Base-by-base conservation (phyloP, 1,284 basidiomycete species). In the Ceratobasidium sp. region DNA sequence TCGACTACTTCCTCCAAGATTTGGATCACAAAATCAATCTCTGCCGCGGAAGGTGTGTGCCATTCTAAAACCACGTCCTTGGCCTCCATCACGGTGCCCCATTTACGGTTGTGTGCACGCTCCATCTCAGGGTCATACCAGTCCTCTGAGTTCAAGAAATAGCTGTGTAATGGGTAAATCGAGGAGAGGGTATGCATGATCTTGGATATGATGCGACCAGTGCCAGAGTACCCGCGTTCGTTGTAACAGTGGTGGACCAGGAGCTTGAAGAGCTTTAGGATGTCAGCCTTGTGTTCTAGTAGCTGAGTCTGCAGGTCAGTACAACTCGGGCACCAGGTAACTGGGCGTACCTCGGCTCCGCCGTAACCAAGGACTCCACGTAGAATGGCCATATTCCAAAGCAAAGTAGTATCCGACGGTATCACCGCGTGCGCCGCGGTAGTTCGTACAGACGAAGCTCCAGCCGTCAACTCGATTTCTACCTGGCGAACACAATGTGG, bases 361-460 rank as follows among this genome's bases (percentile, higher is more conserved):
- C 89, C 89, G 76, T 90, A 90, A 1, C 88, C 90, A 67, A 94
- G 84, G 75, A 90, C 90, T 60, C 91, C 93, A 62, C 91, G 87
- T 44, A 95, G 81, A 48, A 95, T 90, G 5, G 88, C 83, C 79
- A 94, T 84, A 79, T 93, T 95, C 94, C 96, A 98, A 80, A 98
- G 95, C 66, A 99, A 83, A 0, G 94, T 91, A 1, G 94, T 95
- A 78, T 99, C 96, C 6, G 92, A 92, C 3, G 94, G 88, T 1
- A 93, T 85, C 21, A 88, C 86, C 75, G 91, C 87, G 6, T 88
- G 88, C 0, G 94, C 95, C 28, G 82, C 83, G 1, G 95, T 98
- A 8, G 94, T 98, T 36, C 94, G 85, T 42, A 90, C 85, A 73
- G 92, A 93, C n/a, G 94, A 96, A 0, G 97, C 96, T 0, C 97